Conservation (phyloP, 164 flowering plant genomes). For the Chimonanthus salicifolius region DNA sequence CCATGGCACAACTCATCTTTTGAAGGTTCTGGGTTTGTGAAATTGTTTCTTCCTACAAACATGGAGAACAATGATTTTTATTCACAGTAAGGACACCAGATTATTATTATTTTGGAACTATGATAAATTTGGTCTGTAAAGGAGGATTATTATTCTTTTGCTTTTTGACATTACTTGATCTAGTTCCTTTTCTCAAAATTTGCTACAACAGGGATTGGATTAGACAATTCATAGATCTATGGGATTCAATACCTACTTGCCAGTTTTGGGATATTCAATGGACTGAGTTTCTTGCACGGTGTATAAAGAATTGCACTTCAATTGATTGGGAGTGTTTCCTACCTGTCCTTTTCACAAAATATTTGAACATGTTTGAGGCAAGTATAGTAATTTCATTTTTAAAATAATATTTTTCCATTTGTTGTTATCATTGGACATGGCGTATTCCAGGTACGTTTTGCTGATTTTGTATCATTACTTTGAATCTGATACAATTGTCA, state of each 20-base stretch:
- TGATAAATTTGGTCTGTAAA: background rate
- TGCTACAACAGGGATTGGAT: constrained; percentile 60
- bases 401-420: background rate
- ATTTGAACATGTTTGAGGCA: constrained; percentile 91
- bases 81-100: constrained; percentile 48
- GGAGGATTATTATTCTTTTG: constrained; percentile 1
- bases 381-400: constrained; percentile 11
- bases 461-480: too few species aligned
- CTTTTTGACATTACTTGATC: background rate
- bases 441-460: too few species aligned
- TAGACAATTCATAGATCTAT: constrained; percentile 46
- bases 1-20: constrained; percentile 97
- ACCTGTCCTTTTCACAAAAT: constrained; percentile 66
- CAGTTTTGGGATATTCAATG: constrained; percentile 98
- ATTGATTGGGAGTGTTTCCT: constrained; percentile 74
- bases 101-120: background rate
- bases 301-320: constrained; percentile 52
- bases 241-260: constrained; percentile 85
- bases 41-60: constrained; percentile 91
- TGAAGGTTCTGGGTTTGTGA: constrained; percentile 92
- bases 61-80: constrained; percentile 77
- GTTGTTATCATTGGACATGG: too few species aligned
- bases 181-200: background rate
- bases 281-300: constrained; percentile 75
- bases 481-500: too few species aligned